Base-by-base conservation (phyloP, 345 rosid genomes). In the Populus euphratica region DNA sequence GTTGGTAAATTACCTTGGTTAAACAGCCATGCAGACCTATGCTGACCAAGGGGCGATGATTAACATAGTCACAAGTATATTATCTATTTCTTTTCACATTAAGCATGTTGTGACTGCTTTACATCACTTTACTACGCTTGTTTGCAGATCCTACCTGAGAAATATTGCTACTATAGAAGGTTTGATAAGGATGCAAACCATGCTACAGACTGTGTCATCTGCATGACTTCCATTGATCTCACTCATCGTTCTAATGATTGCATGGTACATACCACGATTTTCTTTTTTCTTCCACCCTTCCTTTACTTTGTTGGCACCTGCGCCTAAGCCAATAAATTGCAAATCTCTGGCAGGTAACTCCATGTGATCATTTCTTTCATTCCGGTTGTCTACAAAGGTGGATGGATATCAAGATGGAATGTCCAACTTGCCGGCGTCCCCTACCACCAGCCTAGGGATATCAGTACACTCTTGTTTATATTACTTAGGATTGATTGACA, bases 331-430 rank as follows among this genome's bases (percentile, higher is more conserved):
- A 27, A 6, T 41, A 69, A 69, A 68, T 43, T 77, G 63, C 39
- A 23, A 72, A 76, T 76, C 47, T 79, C 31, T 76, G 65, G 68
- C 88, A 96, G 99, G 96, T 90, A 76, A 96, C 99, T 10, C 99
- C 99, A 6, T 93, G 99, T 49, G 98, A 93, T 76, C 99, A 96
- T 83, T 92, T 90, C 85, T 96, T 96, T 82, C 99, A 96, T 78
- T 85, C 92, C 3, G 98, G 92, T 74, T 96, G 99, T 83, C 87
- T 96, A 80, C 98, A 90, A 86, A 89, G 97, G 83, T 96, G 99
- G 98, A 96, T 96, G 99, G 99, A 96, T 81, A 89, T 96, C 84
- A 96, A 96, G 87, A 96, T 96, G 99, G 99, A 96, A 85, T 96
- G 99, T 77, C 99, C 99, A 70, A 96, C 99, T 72, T 96, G 99